Evolutionary conservation across 2,329 filamentous ascomycete genomes (phyloP).

Genomic region (Verticillium longisporum): DNA sequence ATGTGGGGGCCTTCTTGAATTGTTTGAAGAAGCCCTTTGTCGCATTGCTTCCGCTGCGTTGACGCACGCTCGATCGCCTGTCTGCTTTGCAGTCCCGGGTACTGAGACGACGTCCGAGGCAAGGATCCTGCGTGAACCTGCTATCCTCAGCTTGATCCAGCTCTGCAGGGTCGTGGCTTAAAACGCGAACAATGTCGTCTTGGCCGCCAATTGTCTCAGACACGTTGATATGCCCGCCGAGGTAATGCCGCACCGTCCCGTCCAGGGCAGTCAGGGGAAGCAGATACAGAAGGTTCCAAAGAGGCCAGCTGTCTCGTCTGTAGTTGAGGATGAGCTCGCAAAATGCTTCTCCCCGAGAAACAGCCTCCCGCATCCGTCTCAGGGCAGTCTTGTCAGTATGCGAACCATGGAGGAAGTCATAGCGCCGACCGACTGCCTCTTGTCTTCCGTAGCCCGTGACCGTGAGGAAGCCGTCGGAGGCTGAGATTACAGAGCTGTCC

Average conservation of each 20-base stretch:
- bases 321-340: constrained; percentile 46
- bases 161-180: constrained; percentile 27
- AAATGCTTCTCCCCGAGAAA: constrained; percentile 33
- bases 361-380: constrained; percentile 31
- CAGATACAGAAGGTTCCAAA: constrained; percentile 50
- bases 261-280: constrained; percentile 41
- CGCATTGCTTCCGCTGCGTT: constrained; percentile 1
- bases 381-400: constrained; percentile 35
- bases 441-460: constrained; percentile 40
- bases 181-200: constrained; percentile 42
- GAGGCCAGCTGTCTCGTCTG: constrained; percentile 41
- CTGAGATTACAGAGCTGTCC: constrained; percentile 42
- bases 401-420: constrained; percentile 41
- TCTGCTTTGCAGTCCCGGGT: constrained; percentile 8
- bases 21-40: constrained; percentile 26
- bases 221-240: constrained; percentile 52
- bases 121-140: constrained; percentile 3
- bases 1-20: constrained; percentile 17
- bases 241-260: constrained; percentile 42
- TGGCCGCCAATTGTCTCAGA: constrained; percentile 44
- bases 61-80: constrained; percentile 8
- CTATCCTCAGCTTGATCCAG: constrained; percentile 4
- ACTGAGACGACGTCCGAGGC: constrained; percentile 1
- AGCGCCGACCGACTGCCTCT: constrained; percentile 42
- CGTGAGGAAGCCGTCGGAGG: constrained; percentile 44